Percentiles rank a stretch among this genome's conserved stretches.
Conservation (phyloP, 768 basidiomycete species). For the Naganishia onofrii region DNA sequence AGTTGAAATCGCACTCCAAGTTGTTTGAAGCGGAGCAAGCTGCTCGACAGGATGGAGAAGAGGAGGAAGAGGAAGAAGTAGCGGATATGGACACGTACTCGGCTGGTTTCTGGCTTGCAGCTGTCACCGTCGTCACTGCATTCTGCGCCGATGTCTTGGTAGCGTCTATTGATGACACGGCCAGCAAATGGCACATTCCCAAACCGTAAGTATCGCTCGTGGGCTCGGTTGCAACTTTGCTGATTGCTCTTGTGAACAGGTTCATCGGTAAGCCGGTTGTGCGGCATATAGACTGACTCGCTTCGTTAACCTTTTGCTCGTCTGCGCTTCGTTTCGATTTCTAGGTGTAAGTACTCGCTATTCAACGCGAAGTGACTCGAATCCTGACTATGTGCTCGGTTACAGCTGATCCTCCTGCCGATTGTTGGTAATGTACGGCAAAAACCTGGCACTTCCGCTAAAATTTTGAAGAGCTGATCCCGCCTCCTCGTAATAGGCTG, state of each 20-base stretch:
- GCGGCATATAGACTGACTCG: background rate
- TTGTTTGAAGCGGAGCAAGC: slow-evolving; percentile 59
- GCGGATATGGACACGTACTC: slow-evolving; percentile 69
- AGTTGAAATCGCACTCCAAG: slow-evolving; percentile 71
- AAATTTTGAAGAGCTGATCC: background rate
- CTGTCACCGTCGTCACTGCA: slow-evolving; percentile 73
- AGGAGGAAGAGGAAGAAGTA: slow-evolving; percentile 55
- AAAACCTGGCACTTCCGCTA: background rate
- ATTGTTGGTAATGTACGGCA: slow-evolving; percentile 61
- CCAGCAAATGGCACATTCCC: slow-evolving; percentile 70
- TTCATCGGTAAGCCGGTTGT: slow-evolving; percentile 24
- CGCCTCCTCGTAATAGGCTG: slow-evolving; percentile 42
- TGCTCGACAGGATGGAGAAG: slow-evolving; percentile 49
- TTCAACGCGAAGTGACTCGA: background rate
- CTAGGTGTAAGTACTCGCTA: slow-evolving; percentile 9
- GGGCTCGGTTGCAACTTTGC: slow-evolving; percentile 17
- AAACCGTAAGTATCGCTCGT: slow-evolving; percentile 39
- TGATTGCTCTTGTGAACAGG: background rate
- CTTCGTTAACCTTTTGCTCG: background rate
- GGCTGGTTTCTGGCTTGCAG: slow-evolving; percentile 64
- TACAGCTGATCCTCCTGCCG: slow-evolving; percentile 69
- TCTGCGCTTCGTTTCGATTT: background rate
- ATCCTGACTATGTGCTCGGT: background rate
- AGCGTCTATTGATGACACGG: slow-evolving; percentile 87
- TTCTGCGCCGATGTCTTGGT: slow-evolving; percentile 87